Conservation (phyloP, 352 stramenopile genomes). For the Bremia lactucae region DNA sequence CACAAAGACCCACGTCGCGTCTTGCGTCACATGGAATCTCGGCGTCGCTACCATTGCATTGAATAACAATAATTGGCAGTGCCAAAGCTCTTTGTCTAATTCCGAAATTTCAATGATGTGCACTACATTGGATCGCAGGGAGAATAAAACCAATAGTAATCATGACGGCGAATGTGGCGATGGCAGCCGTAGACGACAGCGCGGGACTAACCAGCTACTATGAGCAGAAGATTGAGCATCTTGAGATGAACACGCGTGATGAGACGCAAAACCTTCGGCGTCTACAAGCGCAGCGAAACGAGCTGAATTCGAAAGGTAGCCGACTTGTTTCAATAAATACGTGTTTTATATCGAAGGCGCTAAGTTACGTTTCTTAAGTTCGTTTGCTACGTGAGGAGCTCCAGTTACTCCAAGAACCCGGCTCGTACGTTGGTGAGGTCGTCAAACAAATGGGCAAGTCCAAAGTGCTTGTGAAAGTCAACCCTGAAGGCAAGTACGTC, state of each 20-base stretch:
- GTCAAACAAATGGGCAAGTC: slow-evolving; percentile 99
- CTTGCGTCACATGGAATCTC: slow-evolving; percentile 77
- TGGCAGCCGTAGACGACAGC: slow-evolving; percentile 21
- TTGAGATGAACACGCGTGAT: slow-evolving; percentile 90
- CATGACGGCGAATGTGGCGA: slow-evolving; percentile 36
- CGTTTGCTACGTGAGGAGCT: slow-evolving; percentile 97
- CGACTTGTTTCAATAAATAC: neutral
- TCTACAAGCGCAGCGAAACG: slow-evolving; percentile 98
- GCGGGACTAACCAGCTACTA: slow-evolving; percentile 86
- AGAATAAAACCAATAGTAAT: slow-evolving; percentile 3
- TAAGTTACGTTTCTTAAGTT: slow-evolving; percentile 49
- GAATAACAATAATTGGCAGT: too few species aligned
- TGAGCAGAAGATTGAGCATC: slow-evolving; percentile 91
- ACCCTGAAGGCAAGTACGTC: slow-evolving; percentile 99
- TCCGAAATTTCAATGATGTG: slow-evolving; percentile 1
- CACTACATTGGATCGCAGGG: slow-evolving; percentile 17
- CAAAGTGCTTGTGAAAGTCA: slow-evolving; percentile 99
- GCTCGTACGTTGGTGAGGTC: slow-evolving; percentile 98
- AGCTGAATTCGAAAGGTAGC: slow-evolving; percentile 97
- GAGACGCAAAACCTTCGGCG: slow-evolving; percentile 94
- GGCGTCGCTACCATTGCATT: slow-evolving; percentile 60
- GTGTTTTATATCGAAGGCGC: neutral
- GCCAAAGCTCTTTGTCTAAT: too few species aligned
- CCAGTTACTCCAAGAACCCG: slow-evolving; percentile 96
- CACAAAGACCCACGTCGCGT: slow-evolving; percentile 73